Base-by-base conservation (phyloP, 108 stramenopile species). In the Nitzschia putrida region DNA sequence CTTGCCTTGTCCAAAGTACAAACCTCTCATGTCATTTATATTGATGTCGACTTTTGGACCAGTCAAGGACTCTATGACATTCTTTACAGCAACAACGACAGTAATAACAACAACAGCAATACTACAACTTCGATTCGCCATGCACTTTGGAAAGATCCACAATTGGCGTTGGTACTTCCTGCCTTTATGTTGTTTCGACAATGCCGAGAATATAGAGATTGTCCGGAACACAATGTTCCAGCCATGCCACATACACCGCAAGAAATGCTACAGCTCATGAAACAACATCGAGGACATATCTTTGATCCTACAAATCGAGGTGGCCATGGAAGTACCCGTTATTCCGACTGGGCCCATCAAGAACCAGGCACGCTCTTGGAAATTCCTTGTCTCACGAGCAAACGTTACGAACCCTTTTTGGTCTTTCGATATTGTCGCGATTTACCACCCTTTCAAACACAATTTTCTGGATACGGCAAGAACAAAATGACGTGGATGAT, bases 11-110 rank as follows among this genome's bases (percentile, higher is more conserved):
- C 66, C 7, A 52, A 38, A 13, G 92, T 95, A 13, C 58, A 45
- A 45, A 92, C 90, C 0, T 68, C 89, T 4, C 88, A 91, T 74
- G 78, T 93, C 57, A 66, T 95, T 3, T 93, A 93, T 61, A 78
- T 87, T 14, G 96, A 97, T 76, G 84, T 97, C 38, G 96, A 97
- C 71, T 93, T 95, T 73, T 95, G 94, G 94, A 79, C 85, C 0
- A 77, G 85, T 34, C 55, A 74, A 22, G 73, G 83, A 58, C 74
- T 95, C 10, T 79, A 88, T 52, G 77, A 87, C 0, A 83, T 73
- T 8, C 59, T 94, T 0, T 41, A 18, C 20, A 29, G 34, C 10
- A n/a, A 37, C 10, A 43, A 50, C 29, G n/a, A n/a, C n/a, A n/a
- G n/a, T n/a, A n/a, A n/a, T n/a, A n/a, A n/a, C n/a, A n/a, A n/a